A percentile compares a stretch with the other conserved stretches of the same genome.
These are phyloP conservation scores for Emmonsia crescens DNA, from an alignment of 2,329 filamentous ascomycete species.

Conservation along the genomic window DNA sequence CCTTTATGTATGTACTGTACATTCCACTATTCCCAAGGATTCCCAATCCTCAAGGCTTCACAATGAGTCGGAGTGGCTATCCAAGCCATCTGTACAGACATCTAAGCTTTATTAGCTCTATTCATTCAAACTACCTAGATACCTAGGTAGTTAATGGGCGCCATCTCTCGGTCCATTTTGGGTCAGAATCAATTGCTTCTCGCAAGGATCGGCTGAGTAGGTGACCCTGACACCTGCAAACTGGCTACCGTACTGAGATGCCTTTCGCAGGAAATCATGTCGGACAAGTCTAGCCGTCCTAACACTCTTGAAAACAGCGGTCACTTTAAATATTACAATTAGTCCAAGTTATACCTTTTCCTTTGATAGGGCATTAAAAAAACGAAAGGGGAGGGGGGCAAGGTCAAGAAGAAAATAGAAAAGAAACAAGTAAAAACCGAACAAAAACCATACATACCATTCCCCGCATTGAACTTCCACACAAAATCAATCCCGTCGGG, in stretches of 20 bases:
- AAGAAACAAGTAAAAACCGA: no score
- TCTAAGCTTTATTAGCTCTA: not conserved
- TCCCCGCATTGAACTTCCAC: constrained; percentile 34
- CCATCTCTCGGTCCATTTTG: not conserved
- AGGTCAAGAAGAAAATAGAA: no score
- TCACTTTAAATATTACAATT: constrained; percentile 18
- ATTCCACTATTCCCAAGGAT: no score
- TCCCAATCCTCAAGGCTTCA: no score
- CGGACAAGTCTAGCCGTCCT: constrained; percentile 25
- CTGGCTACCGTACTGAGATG: constrained; percentile 15
- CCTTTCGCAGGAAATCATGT: constrained; percentile 23
- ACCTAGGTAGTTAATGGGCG: not conserved
- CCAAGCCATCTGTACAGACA: not conserved
- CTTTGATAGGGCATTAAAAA: not conserved
- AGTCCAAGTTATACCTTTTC: not conserved
- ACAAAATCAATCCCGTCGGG: constrained; percentile 29
- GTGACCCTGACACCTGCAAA: constrained; percentile 27
- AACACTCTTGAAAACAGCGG: constrained; percentile 30
- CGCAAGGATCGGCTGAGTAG: constrained; percentile 32
- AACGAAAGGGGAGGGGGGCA: not conserved
- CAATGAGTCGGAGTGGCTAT: not conserved
- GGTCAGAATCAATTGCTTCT: constrained; percentile 26
- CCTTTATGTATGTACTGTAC: no score
- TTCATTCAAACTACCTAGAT: not conserved
- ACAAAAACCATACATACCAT: constrained; percentile 30